Evolutionary conservation across 169 alveolate species (phyloP).

Genomic region (Plasmodium gallinaceum): DNA sequence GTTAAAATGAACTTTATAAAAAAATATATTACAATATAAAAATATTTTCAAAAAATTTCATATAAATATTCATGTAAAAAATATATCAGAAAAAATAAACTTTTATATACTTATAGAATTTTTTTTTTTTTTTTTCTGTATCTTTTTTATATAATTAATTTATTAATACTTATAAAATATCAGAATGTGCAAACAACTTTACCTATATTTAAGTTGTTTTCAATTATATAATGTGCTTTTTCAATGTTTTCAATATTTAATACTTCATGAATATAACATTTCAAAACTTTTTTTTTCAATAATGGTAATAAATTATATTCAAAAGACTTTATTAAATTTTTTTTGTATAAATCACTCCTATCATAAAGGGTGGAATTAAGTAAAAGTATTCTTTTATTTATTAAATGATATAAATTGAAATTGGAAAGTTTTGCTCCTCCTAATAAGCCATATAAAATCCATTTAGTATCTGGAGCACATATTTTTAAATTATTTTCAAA

Average conservation of each 20-base stretch:
- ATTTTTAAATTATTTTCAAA: conserved; percentile 28
- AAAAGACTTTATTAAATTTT: conserved; percentile 24
- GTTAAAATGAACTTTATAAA: too few species aligned
- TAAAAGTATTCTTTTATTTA: conserved; percentile 15
- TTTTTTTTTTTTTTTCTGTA: too few species aligned
- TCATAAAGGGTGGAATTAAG: conserved; percentile 24
- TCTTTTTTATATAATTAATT: not conserved
- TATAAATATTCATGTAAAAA: too few species aligned
- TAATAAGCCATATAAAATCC: conserved; percentile 28
- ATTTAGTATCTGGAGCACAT: conserved; percentile 4
- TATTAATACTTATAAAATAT: too few species aligned
- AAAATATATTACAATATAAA: too few species aligned
- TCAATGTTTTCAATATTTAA: conserved; percentile 6
- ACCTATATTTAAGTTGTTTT: conserved; percentile 11
- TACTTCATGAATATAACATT: conserved; percentile 11
- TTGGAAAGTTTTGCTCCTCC: not conserved
- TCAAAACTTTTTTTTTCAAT: not conserved
- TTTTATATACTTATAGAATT: too few species aligned
- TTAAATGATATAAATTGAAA: conserved; percentile 4
- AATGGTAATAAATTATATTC: conserved; percentile 13
- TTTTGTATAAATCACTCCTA: conserved; percentile 6
- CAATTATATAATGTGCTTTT: conserved; percentile 19
- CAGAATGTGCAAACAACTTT: conserved; percentile 24
- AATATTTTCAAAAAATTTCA: too few species aligned
- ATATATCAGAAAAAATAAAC: too few species aligned